Percentiles rank a stretch among this genome's conserved stretches.
These are phyloP conservation scores for Gracilaria domingensis DNA, from an alignment of 23 red algal species.

Conservation along the genomic window DNA sequence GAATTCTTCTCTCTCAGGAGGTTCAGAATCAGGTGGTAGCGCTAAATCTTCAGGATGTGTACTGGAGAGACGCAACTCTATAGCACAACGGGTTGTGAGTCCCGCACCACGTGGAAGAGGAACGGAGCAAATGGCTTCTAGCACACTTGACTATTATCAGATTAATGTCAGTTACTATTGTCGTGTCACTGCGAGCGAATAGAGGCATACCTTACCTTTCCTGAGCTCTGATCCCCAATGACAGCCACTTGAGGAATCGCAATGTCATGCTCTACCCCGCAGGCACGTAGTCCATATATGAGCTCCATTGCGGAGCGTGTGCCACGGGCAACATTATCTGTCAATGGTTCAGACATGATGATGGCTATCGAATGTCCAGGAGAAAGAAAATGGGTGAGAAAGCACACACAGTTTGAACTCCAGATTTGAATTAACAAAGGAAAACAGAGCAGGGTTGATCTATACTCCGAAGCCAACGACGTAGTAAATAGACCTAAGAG, in stretches of 20 bases:
- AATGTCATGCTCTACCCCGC: conserved; percentile 78
- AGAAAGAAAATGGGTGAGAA: neutral
- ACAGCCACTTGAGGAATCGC: conserved; percentile 96
- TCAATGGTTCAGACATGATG: conserved; percentile 37
- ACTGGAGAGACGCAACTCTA: conserved; percentile 74
- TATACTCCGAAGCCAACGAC: neutral
- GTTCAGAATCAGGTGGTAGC: conserved; percentile 45
- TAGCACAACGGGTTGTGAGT: conserved; percentile 89
- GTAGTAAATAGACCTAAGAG: neutral
- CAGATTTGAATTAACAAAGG: neutral
- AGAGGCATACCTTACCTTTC: conserved; percentile 59
- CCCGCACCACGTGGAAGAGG: conserved; percentile 90
- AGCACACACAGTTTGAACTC: neutral
- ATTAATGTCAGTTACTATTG: conserved; percentile 14
- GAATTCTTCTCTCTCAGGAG: conserved; percentile 38
- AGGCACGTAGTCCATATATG: conserved; percentile 59
- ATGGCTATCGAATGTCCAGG: neutral
- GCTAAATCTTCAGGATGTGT: conserved; percentile 41
- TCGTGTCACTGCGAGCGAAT: neutral
- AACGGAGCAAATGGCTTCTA: conserved; percentile 84
- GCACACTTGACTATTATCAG: conserved; percentile 69
- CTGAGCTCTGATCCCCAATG: conserved; percentile 89
- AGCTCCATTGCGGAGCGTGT: conserved; percentile 72
- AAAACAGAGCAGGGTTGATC: neutral
- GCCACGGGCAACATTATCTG: conserved; percentile 52